phyloP scores from a whole-genome alignment of 2,329 filamentous ascomycete genomes.

The Hypocreales sp. region DNA sequence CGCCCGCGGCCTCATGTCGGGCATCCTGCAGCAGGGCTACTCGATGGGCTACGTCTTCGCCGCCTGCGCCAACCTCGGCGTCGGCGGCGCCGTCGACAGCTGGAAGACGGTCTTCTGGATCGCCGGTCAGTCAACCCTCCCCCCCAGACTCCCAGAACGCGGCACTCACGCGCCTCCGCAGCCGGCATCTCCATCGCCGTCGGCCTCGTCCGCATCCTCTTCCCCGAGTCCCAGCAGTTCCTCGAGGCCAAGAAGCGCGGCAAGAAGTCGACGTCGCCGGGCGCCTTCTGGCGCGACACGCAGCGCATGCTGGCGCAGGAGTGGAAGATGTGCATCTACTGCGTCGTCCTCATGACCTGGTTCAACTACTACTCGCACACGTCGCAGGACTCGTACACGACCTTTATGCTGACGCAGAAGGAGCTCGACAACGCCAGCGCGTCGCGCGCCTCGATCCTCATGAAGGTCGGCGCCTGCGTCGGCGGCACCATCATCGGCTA shows the following conservation, averaged over 20 bases:
- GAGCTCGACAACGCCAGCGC: conserved; percentile 47
- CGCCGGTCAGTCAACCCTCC: conserved; percentile 27
- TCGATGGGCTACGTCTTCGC: conserved; percentile 68
- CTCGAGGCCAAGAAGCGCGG: conserved; percentile 49
- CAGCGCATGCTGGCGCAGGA: conserved; percentile 51
- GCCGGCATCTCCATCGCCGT: conserved; percentile 52
- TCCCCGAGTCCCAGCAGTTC: conserved; percentile 66
- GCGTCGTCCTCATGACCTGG: conserved; percentile 64
- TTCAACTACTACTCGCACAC: conserved; percentile 66
- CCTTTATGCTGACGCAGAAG: conserved; percentile 63
- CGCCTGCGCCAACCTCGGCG: conserved; percentile 58
- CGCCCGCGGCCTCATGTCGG: conserved; percentile 65
- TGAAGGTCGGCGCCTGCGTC: conserved; percentile 64
- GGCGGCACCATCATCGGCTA: conserved; percentile 63
- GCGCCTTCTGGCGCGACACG: conserved; percentile 53
- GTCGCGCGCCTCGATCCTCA: conserved; percentile 62
- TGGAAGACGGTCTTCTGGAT: conserved; percentile 72
- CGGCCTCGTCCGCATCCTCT: conserved; percentile 49
- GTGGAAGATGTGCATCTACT: conserved; percentile 68
- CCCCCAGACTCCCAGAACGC: no score
- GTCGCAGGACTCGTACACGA: conserved; percentile 68
- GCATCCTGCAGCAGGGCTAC: conserved; percentile 71
- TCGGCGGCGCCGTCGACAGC: conserved; percentile 44
- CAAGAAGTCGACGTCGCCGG: conserved; percentile 27
- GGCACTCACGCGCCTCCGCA: conserved; percentile 4